Percentiles rank a stretch among this genome's conserved stretches.
These are phyloP conservation scores for Cryoendolithus antarcticus DNA, from an alignment of 2,329 filamentous ascomycete genomes.

Conservation along the genomic window DNA sequence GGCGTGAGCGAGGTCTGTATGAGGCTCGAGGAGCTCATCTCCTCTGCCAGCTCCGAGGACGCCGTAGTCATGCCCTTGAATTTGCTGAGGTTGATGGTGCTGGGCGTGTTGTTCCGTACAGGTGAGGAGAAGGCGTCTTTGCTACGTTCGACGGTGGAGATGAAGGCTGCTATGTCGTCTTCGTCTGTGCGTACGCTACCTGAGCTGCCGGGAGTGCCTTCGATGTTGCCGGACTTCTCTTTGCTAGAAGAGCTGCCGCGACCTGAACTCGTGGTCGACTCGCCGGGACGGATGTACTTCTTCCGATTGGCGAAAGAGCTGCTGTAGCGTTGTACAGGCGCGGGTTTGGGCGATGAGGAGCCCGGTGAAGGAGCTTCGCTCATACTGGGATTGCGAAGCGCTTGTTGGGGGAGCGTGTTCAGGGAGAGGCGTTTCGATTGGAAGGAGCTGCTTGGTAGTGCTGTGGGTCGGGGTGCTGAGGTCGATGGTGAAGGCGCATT, in stretches of 20 bases:
- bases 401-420: slow-evolving; percentile 63
- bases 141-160: slow-evolving; percentile 76
- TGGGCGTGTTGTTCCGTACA: slow-evolving; percentile 34
- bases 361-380: slow-evolving; percentile 43
- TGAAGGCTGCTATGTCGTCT: slow-evolving; percentile 84
- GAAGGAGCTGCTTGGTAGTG: slow-evolving; percentile 12
- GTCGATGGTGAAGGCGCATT: slow-evolving; percentile 38
- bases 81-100: slow-evolving; percentile 46
- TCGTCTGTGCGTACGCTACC: slow-evolving; percentile 66
- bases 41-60: slow-evolving; percentile 79
- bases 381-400: slow-evolving; percentile 40
- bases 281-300: slow-evolving; percentile 56
- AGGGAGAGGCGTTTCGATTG: slow-evolving; percentile 53
- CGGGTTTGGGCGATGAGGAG: slow-evolving; percentile 66
- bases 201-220: slow-evolving; percentile 52
- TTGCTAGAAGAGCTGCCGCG: slow-evolving; percentile 59
- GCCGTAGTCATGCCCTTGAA: slow-evolving; percentile 85
- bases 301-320: slow-evolving; percentile 88
- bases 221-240: slow-evolving; percentile 13
- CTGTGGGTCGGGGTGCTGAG: slow-evolving; percentile 28
- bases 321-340: slow-evolving; percentile 71
- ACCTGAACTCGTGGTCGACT: slow-evolving; percentile 70
- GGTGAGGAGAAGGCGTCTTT: slow-evolving; percentile 75
- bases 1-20: slow-evolving; percentile 73
- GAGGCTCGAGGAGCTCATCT: slow-evolving; percentile 79